Conservation (phyloP, 305 asterid species). For the Euphrasia arctica region DNA sequence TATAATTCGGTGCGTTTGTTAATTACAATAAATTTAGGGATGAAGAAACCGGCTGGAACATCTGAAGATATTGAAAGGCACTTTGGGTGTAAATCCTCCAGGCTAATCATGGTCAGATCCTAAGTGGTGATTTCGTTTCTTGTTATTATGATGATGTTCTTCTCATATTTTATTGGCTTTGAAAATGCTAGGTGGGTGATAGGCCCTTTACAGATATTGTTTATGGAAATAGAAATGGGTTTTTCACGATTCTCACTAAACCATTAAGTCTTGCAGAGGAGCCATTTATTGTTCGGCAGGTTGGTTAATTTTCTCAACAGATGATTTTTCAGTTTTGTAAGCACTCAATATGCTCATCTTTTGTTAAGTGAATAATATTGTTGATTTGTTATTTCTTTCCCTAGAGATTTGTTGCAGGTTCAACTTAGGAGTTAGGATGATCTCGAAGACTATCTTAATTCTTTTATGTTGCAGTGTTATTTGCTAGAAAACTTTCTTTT, state of each 20-base stretch:
- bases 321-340: background rate
- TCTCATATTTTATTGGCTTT: slow-evolving; percentile 24
- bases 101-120: slow-evolving; percentile 68
- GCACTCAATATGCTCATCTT: background rate
- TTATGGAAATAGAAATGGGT: slow-evolving; percentile 83
- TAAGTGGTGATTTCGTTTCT: background rate
- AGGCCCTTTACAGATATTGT: slow-evolving; percentile 92
- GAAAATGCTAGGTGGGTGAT: slow-evolving; percentile 79
- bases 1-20: slow-evolving; percentile 22
- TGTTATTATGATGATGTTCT: slow-evolving; percentile 12
- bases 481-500: background rate
- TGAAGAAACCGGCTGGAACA: slow-evolving; percentile 94
- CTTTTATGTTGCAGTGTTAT: background rate
- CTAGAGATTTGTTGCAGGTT: background rate
- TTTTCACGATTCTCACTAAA: slow-evolving; percentile 79
- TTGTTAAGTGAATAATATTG: background rate
- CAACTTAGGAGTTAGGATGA: background rate
- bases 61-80: slow-evolving; percentile 86
- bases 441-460: background rate
- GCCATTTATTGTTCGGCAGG: slow-evolving; percentile 86
- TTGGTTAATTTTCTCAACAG: slow-evolving; percentile 29
- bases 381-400: background rate
- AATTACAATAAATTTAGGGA: slow-evolving; percentile 37
- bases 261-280: slow-evolving; percentile 84
- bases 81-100: slow-evolving; percentile 80